Conservation (phyloP, 2,329 filamentous ascomycete species). For the Neonectria sp. region DNA sequence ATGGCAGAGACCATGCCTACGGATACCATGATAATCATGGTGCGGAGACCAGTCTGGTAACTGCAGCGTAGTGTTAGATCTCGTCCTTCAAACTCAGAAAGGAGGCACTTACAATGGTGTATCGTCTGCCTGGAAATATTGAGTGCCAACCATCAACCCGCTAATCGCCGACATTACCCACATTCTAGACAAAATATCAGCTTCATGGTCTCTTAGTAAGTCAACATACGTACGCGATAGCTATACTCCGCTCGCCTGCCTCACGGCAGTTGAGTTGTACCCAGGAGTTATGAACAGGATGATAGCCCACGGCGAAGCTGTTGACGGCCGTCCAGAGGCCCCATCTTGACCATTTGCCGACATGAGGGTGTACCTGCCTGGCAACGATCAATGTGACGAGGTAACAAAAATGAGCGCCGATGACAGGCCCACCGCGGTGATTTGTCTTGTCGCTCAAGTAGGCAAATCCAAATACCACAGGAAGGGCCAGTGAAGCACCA, state of each 20-base stretch:
- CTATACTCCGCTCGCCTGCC: conserved; percentile 62
- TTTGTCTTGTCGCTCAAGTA: conserved; percentile 64
- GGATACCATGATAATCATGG: conserved; percentile 61
- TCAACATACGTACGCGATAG: conserved; percentile 47
- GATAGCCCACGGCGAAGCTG: conserved; percentile 64
- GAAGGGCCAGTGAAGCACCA: conserved; percentile 60
- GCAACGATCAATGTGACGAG: conserved; percentile 60
- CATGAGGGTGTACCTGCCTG: conserved; percentile 48
- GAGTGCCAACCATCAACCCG: conserved; percentile 64
- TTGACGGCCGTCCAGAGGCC: conserved; percentile 63
- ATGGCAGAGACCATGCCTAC: conserved; percentile 57
- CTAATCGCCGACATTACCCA: conserved; percentile 64
- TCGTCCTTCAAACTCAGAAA: too few species aligned
- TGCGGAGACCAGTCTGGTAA: conserved; percentile 60
- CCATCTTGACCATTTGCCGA: conserved; percentile 30
- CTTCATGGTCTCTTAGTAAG: conserved; percentile 42
- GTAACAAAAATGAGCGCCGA: conserved; percentile 61
- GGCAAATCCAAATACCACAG: conserved; percentile 64
- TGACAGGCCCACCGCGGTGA: conserved; percentile 59
- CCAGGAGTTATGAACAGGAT: conserved; percentile 67
- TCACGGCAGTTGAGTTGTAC: conserved; percentile 64
- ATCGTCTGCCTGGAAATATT: conserved; percentile 60
- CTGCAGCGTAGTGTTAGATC: conserved; percentile 38
- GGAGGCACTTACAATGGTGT: conserved; percentile 49
- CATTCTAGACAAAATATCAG: conserved; percentile 50